phyloP scores from a whole-genome alignment of 495 filamentous ascomycete species.

The Pyrenula massariospora region DNA sequence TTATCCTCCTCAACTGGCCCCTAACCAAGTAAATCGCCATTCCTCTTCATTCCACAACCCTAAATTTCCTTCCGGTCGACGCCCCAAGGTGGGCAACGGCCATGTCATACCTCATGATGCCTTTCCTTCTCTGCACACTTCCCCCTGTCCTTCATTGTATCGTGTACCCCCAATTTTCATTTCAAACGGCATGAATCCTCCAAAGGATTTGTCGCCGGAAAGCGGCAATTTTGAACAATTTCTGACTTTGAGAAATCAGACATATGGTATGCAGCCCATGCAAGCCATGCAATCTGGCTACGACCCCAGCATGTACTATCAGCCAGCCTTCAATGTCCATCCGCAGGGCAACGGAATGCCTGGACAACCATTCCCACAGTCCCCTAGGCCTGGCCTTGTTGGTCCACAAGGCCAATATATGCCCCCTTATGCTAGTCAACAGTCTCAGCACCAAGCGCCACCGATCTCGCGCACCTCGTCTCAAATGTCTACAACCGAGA shows the following conservation, averaged over 20 bases:
- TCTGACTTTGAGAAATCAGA: conserved; percentile 52
- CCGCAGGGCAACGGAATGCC: background rate
- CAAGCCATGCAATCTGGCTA: conserved; percentile 37
- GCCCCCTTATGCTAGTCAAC: conserved; percentile 37
- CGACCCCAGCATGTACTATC: conserved; percentile 34
- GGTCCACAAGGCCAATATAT: conserved; percentile 29
- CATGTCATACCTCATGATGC: conserved; percentile 1
- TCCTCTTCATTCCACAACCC: conserved; percentile 26
- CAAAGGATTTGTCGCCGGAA: conserved; percentile 52
- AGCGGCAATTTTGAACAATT: conserved; percentile 59
- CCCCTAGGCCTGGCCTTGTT: background rate
- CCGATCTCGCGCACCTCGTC: conserved; percentile 77
- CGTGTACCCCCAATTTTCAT: conserved; percentile 20
- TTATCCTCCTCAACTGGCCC: conserved; percentile 48
- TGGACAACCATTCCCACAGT: background rate
- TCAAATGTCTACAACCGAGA: conserved; percentile 59
- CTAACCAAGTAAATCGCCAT: conserved; percentile 58
- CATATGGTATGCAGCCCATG: conserved; percentile 34
- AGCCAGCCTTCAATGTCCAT: background rate
- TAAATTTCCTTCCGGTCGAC: conserved; percentile 1
- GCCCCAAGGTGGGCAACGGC: background rate
- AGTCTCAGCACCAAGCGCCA: conserved; percentile 44
- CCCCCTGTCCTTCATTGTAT: conserved; percentile 12
- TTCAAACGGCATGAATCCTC: conserved; percentile 12
- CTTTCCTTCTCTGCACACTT: conserved; percentile 4